Evolutionary conservation across 2,329 filamentous ascomycete genomes (phyloP).

Genomic region (Fusarium albosuccineum): DNA sequence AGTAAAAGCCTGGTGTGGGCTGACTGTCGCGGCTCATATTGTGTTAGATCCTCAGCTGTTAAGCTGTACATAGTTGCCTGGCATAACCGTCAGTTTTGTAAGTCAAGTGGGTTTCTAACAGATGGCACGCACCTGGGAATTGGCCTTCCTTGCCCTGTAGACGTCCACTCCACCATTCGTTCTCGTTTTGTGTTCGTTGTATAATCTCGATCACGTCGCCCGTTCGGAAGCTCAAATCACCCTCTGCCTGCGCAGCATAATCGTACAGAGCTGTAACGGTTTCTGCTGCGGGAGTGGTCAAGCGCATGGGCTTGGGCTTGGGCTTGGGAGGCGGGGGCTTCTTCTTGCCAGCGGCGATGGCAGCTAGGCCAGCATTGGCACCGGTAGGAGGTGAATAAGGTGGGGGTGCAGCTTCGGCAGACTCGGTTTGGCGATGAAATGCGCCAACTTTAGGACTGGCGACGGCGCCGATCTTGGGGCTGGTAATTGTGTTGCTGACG

Average conservation of each 20-base stretch:
- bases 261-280: slow-evolving; percentile 94
- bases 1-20: slow-evolving; percentile 19
- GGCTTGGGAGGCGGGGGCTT: slow-evolving; percentile 77
- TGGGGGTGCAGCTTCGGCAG: slow-evolving; percentile 72
- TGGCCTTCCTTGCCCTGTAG: slow-evolving; percentile 85
- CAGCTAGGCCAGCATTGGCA: slow-evolving; percentile 57
- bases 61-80: slow-evolving; percentile 66
- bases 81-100: slow-evolving; percentile 41
- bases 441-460: slow-evolving; percentile 49
- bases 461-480: slow-evolving; percentile 45
- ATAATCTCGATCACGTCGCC: slow-evolving; percentile 94
- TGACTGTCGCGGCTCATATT: slow-evolving; percentile 1
- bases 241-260: slow-evolving; percentile 94
- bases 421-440: slow-evolving; percentile 52
- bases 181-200: slow-evolving; percentile 85
- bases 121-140: slow-evolving; percentile 82
- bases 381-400: slow-evolving; percentile 72
- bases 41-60: slow-evolving; percentile 35
- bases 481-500: slow-evolving; percentile 32
- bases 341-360: slow-evolving; percentile 67
- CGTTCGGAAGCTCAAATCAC: slow-evolving; percentile 89
- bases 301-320: slow-evolving; percentile 81
- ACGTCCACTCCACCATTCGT: slow-evolving; percentile 97
- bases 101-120: background rate
- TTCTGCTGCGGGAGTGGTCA: slow-evolving; percentile 77